These are phyloP conservation scores for Sphaceloma murrayae DNA, from an alignment of 2,329 filamentous ascomycete genomes.

Conservation along the genomic window DNA sequence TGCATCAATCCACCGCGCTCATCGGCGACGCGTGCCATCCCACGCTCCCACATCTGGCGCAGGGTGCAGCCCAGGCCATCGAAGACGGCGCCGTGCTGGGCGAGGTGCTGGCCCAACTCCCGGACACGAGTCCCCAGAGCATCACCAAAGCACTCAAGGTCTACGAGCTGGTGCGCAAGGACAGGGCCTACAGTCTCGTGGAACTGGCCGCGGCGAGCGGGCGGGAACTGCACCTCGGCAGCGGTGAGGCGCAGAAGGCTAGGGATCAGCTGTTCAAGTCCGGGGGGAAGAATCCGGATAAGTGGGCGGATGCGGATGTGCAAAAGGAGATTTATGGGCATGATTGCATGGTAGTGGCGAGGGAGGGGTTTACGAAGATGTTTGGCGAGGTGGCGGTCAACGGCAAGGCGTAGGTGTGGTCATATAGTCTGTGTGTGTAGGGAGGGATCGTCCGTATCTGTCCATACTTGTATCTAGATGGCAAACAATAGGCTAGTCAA, in stretches of 20 bases:
- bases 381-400: slow-evolving; percentile 23
- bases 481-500: too few species aligned
- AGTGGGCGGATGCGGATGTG: slow-evolving; percentile 45
- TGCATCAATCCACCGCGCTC: slow-evolving; percentile 43
- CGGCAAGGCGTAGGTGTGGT: not conserved
- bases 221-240: slow-evolving; percentile 46
- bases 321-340: slow-evolving; percentile 41
- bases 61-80: slow-evolving; percentile 56
- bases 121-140: slow-evolving; percentile 36
- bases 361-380: slow-evolving; percentile 33
- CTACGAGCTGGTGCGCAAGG: slow-evolving; percentile 49
- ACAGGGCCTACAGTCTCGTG: slow-evolving; percentile 47
- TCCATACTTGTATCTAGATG: not conserved
- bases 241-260: slow-evolving; percentile 48
- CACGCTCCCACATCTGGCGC: slow-evolving; percentile 53
- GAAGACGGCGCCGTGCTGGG: slow-evolving; percentile 52
- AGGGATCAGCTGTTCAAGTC: slow-evolving; percentile 44
- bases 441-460: not conserved
- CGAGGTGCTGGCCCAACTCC: slow-evolving; percentile 42
- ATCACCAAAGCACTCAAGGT: slow-evolving; percentile 46
- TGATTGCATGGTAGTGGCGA: slow-evolving; percentile 38
- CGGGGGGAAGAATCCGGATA: slow-evolving; percentile 39
- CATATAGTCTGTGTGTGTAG: too few species aligned
- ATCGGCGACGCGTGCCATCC: slow-evolving; percentile 55
- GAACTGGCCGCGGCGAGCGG: slow-evolving; percentile 48